Percentiles rank a stretch among this genome's conserved stretches.
These are phyloP conservation scores for Avicennia marina DNA, from an alignment of 257 asterid genomes.

Conservation along the genomic window DNA sequence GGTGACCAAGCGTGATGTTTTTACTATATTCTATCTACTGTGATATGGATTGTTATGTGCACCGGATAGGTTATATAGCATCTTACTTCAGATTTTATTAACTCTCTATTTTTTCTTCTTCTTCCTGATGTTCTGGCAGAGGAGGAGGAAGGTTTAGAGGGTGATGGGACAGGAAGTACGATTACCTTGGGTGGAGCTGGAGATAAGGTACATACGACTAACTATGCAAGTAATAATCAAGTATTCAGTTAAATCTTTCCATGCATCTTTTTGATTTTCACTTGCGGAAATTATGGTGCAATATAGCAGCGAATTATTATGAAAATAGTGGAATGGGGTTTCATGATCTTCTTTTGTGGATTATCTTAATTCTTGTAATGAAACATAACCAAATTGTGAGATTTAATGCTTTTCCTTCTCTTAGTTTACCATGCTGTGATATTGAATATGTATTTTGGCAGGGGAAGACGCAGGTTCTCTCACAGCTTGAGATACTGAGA, in stretches of 20 bases:
- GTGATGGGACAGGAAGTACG: constrained; percentile 24
- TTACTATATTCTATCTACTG: not conserved
- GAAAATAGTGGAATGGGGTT: not conserved
- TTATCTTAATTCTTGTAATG: not conserved
- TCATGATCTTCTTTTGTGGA: not conserved
- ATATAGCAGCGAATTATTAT: not conserved
- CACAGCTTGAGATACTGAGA: constrained; percentile 56
- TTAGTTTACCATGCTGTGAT: not conserved
- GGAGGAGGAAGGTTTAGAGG: constrained; percentile 56
- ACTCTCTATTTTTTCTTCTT: not conserved
- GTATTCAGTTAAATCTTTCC: not conserved
- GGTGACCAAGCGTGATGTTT: not conserved
- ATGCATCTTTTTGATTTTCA: constrained; percentile 4
- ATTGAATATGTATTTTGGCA: constrained; percentile 23
- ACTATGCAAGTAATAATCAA: not conserved
- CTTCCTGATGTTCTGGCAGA: constrained; percentile 23
- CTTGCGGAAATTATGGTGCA: constrained; percentile 5
- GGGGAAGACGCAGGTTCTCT: constrained; percentile 48
- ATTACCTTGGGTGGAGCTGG: constrained; percentile 28
- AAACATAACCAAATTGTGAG: not conserved
- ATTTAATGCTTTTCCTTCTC: not conserved
- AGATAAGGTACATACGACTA: constrained; percentile 35
- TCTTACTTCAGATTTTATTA: constrained; percentile 1
- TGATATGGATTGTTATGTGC: not conserved
- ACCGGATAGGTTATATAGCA: constrained; percentile 3